These are phyloP conservation scores for Aegilops speltoides DNA, from an alignment of 176 grass and related monocot species.

Conservation along the genomic window DNA sequence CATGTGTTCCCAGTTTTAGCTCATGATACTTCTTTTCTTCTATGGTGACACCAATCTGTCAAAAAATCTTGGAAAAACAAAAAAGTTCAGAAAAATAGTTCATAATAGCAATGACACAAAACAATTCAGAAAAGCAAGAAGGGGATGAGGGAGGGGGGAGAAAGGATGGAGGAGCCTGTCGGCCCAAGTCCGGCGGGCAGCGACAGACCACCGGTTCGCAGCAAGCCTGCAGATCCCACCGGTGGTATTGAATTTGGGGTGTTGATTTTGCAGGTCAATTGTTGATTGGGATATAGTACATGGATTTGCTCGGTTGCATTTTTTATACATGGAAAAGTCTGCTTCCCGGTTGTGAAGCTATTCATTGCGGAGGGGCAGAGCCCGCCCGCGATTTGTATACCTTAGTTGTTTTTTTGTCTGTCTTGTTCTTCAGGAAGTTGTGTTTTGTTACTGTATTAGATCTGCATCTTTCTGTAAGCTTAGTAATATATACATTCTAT, in stretches of 20 bases:
- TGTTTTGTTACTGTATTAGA: slow-evolving; percentile 25
- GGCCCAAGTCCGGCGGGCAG: no score
- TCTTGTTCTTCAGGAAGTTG: slow-evolving; percentile 27
- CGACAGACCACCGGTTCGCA: no score
- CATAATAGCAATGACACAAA: no score
- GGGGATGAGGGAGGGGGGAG: no score
- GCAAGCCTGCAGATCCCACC: no score
- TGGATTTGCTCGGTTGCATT: slow-evolving; percentile 35
- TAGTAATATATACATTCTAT: neutral
- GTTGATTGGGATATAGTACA: slow-evolving; percentile 34
- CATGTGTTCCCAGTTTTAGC: no score
- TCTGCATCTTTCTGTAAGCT: neutral
- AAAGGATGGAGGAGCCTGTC: no score
- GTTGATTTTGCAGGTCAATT: slow-evolving; percentile 33
- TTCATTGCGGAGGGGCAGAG: slow-evolving; percentile 36
- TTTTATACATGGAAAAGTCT: slow-evolving; percentile 36
- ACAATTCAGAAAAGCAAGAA: no score
- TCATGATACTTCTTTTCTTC: no score
- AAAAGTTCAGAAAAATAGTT: no score
- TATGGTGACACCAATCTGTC: no score
- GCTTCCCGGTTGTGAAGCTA: slow-evolving; percentile 42
- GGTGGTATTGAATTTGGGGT: slow-evolving; percentile 20
- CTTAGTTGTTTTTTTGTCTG: neutral
- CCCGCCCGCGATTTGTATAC: neutral
- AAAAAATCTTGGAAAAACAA: no score